A percentile compares a stretch with the other conserved stretches of the same genome.
phyloP scores from a whole-genome alignment of 2,329 filamentous ascomycete genomes.

The Beauveria brongniartii region DNA sequence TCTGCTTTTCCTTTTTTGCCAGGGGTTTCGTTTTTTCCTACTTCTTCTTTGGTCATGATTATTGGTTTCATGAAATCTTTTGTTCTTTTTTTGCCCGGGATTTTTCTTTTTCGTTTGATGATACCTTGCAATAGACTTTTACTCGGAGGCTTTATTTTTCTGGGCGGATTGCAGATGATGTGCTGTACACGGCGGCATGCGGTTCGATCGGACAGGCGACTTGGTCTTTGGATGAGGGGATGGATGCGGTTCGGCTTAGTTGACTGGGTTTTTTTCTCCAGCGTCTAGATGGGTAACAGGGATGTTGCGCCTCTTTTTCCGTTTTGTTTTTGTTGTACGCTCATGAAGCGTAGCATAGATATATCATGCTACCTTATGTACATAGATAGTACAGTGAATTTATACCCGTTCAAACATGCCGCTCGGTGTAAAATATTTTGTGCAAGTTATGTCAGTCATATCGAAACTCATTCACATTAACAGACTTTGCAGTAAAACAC shows the following conservation, averaged over 20 bases:
- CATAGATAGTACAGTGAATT: too few relatives aligned
- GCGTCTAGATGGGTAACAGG: too few relatives aligned
- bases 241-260: neutral
- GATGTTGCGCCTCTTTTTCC: too few relatives aligned
- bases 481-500: neutral
- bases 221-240: too few relatives aligned
- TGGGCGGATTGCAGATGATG: neutral
- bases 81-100: neutral
- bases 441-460: neutral
- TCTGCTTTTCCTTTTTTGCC: neutral
- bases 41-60: too few relatives aligned
- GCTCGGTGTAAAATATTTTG: too few relatives aligned
- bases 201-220: too few relatives aligned
- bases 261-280: neutral
- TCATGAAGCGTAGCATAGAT: too few relatives aligned
- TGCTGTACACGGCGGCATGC: neutral
- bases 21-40: neutral
- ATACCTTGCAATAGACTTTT: slow-evolving; percentile 9
- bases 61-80: neutral
- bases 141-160: neutral
- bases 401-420: too few relatives aligned
- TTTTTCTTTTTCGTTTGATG: slow-evolving; percentile 9
- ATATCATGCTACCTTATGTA: too few relatives aligned
- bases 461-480: neutral
- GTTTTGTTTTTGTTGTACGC: too few relatives aligned